Conservation (phyloP, 148 eudicot species). For the Camellia granthamiana region DNA sequence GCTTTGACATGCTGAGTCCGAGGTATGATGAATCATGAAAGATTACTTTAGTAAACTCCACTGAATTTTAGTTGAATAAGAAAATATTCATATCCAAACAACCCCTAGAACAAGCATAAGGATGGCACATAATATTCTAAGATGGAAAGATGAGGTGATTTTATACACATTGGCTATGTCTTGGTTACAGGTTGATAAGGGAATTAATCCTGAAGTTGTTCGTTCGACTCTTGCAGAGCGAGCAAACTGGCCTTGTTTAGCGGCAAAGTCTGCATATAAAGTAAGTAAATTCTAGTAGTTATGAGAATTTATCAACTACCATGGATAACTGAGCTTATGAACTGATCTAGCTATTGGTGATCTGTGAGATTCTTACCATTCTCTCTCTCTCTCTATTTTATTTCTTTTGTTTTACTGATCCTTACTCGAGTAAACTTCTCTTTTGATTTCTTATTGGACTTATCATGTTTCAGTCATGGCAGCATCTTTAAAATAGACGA, state of each 20-base stretch:
- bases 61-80: no score
- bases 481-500: background rate
- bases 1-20: background rate
- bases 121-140: background rate
- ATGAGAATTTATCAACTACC: background rate
- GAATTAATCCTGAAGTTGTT: slow-evolving; percentile 87
- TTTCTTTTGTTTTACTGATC: background rate
- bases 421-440: background rate
- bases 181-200: slow-evolving; percentile 81
- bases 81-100: no score
- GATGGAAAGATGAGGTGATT: background rate
- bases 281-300: slow-evolving; percentile 31
- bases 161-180: background rate
- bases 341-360: background rate
- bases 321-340: background rate
- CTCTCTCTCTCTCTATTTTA: background rate
- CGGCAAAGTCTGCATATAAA: slow-evolving; percentile 71
- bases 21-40: background rate
- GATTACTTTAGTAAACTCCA: background rate
- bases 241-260: slow-evolving; percentile 74
- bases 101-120: background rate
- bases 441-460: background rate
- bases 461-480: background rate
- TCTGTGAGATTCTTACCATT: background rate
- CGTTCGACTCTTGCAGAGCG: slow-evolving; percentile 84